Conservation (phyloP, 2,329 filamentous ascomycete species). For the Diaporthe helianthi region DNA sequence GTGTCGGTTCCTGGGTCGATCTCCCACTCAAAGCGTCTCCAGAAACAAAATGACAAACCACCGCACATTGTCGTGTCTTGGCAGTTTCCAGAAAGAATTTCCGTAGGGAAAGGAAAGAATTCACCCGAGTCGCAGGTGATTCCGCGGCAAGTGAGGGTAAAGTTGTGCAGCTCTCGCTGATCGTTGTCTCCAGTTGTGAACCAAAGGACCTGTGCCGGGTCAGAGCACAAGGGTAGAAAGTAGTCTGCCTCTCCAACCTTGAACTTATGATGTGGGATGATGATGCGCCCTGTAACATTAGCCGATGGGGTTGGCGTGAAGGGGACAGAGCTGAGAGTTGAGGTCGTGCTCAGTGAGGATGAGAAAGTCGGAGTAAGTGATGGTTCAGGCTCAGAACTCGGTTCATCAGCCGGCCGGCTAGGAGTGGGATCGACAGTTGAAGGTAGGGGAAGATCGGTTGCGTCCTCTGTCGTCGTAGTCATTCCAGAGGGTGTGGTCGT, state of each 20-base stretch:
- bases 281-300: neutral
- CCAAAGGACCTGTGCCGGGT: slow-evolving; percentile 21
- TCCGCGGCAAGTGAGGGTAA: neutral
- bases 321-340: neutral
- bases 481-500: neutral
- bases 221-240: slow-evolving; percentile 11
- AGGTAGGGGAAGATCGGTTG: neutral
- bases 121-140: neutral
- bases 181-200: neutral
- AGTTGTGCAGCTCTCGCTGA: neutral
- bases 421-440: neutral
- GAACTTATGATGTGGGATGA: slow-evolving; percentile 10
- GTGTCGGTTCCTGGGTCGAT: neutral
- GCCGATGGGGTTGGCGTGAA: neutral
- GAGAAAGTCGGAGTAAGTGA: neutral
- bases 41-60: slow-evolving; percentile 11
- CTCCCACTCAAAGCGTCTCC: neutral
- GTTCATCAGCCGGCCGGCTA: neutral
- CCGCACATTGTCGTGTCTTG: neutral
- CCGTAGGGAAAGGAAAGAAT: neutral
- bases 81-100: neutral
- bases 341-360: neutral
- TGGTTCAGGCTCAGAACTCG: neutral
- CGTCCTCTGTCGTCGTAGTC: neutral
- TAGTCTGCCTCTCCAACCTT: slow-evolving; percentile 6